phyloP scores from a whole-genome alignment of 495 filamentous ascomycete species.

The Lasiosphaeris hirsuta region DNA sequence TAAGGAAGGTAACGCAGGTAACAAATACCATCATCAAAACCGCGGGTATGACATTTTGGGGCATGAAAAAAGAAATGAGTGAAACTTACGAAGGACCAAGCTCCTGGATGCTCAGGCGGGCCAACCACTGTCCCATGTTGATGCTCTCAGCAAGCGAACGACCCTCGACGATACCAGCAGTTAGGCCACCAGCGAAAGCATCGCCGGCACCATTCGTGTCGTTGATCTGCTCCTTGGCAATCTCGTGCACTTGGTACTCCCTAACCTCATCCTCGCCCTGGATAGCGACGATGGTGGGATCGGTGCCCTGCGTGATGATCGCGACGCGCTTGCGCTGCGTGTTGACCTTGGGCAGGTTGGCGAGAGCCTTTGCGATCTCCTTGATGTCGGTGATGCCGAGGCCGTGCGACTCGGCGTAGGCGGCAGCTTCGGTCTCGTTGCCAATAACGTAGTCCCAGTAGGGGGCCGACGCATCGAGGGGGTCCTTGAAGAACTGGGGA shows the following conservation, averaged over 20 bases:
- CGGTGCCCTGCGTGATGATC: slow-evolving; percentile 90
- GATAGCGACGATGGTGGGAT: slow-evolving; percentile 78
- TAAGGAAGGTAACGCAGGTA: background rate
- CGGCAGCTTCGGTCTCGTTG: slow-evolving; percentile 89
- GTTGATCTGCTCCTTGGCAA: slow-evolving; percentile 70
- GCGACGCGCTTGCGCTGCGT: slow-evolving; percentile 70
- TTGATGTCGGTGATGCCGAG: slow-evolving; percentile 70
- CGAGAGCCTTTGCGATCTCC: slow-evolving; percentile 83
- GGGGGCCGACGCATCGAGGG: slow-evolving; percentile 73
- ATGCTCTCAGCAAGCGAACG: slow-evolving; percentile 70
- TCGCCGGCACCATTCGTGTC: slow-evolving; percentile 98
- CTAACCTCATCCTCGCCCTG: slow-evolving; percentile 66
- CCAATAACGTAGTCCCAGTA: slow-evolving; percentile 97
- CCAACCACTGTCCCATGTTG: slow-evolving; percentile 94
- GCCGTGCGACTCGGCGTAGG: slow-evolving; percentile 78
- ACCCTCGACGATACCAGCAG: slow-evolving; percentile 81
- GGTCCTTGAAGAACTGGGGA: slow-evolving; percentile 94
- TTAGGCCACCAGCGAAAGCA: slow-evolving; percentile 92
- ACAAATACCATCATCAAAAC: no score
- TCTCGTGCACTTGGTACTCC: slow-evolving; percentile 74
- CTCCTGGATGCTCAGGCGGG: slow-evolving; percentile 85
- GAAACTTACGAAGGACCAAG: slow-evolving; percentile 86
- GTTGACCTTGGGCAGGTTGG: slow-evolving; percentile 89
- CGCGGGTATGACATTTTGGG: no score
- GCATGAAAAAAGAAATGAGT: slow-evolving; percentile 11